Conservation (phyloP, 2,329 filamentous ascomycete genomes). For the Ceratocystis lukuohia region DNA sequence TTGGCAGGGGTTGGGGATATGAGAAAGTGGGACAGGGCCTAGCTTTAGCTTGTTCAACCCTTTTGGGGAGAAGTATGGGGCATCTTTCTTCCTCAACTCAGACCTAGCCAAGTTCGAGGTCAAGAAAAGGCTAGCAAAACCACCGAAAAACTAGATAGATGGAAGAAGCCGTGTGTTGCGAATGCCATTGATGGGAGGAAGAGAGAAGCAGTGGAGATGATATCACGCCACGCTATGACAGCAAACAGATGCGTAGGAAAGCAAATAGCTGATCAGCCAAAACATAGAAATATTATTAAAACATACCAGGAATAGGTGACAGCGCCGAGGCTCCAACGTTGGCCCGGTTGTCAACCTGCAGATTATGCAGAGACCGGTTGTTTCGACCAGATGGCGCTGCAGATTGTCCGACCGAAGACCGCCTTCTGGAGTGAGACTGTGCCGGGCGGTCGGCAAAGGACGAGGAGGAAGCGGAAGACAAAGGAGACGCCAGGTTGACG, state of each 20-base stretch:
- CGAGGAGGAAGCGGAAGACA: constrained; percentile 36
- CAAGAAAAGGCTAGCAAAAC: neutral
- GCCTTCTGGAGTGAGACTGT: constrained; percentile 37
- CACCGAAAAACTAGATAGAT: neutral
- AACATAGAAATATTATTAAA: neutral
- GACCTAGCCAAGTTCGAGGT: neutral
- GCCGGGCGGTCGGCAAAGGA: constrained; percentile 38
- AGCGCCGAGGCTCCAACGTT: constrained; percentile 12
- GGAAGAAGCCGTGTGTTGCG: neutral
- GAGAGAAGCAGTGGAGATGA: neutral
- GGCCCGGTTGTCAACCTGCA: constrained; percentile 15
- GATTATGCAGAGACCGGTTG: constrained; percentile 15
- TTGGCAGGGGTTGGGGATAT: constrained; percentile 10
- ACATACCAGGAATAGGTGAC: constrained; percentile 19
- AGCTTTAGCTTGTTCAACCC: constrained; percentile 25
- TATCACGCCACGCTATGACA: neutral
- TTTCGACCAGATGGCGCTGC: constrained; percentile 25
- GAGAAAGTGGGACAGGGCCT: constrained; percentile 18
- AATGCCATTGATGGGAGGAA: neutral
- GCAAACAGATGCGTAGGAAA: neutral
- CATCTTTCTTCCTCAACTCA: constrained; percentile 3
- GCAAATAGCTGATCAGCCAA: neutral
- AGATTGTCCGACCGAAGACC: constrained; percentile 33
- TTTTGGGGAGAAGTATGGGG: neutral
- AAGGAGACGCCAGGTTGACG: constrained; percentile 22